Base-by-base conservation (phyloP, 805 yeast genomes). In the Naumovozyma castellii region DNA sequence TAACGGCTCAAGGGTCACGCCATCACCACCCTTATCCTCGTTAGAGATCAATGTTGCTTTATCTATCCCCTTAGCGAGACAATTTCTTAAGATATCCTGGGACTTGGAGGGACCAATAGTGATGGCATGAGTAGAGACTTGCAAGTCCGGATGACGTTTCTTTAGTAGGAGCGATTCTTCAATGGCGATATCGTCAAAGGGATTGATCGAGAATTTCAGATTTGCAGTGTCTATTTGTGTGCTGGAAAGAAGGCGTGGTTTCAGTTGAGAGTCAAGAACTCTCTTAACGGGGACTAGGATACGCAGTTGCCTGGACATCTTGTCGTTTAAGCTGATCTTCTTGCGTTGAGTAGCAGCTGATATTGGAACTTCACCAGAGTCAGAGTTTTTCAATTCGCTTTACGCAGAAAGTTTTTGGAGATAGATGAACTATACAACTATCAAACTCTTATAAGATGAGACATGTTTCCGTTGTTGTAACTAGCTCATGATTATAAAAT, bases 151-250 rank as follows among this genome's bases (percentile, higher is more conserved):
- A 59, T 81, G 64, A 30, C 69, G 68, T 49, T 82, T 86, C 54
- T 73, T 78, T 51, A 92, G 73, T 50, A 80, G 75, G 32, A 88
- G 68, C 1, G 97, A 94, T 62, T 92, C 98, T 65, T 92, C 98
- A 39, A 92, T 76, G 6, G 98, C 98, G 58, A 92, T 92, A 65
- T 92, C 98, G 66, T 95, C 92, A 64, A 92, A 92, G 41, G 99
- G 98, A 61, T 92, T 92, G 62, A 90, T 85, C 56, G 86, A 76
- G 69, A 81, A 87, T 66, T 90, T 90, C 50, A 85, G 84, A 42
- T 96, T 97, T 47, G 82, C 76, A 40, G 90, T 77, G 51, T 87
- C 95, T 17, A 65, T 55, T 4, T 92, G 95, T 9, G 86, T 80
- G 36, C 77, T 78, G 12, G 94, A 68, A 69, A 87, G 87, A 63